phyloP scores from a whole-genome alignment of 257 asterid species.

The Craterostigma plantagineum region DNA sequence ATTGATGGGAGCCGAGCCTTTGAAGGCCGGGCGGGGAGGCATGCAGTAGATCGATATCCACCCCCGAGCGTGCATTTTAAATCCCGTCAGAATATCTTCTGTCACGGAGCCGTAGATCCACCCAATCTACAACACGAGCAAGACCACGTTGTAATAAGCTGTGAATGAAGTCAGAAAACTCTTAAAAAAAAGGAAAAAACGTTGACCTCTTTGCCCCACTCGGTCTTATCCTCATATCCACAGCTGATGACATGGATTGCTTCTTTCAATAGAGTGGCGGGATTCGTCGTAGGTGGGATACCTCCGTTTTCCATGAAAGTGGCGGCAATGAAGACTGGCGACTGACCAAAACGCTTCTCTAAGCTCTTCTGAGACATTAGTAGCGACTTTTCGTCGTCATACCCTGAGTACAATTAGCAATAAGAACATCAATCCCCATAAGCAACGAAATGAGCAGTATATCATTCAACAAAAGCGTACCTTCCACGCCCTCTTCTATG shows the following conservation, averaged over 20 bases:
- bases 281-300: constrained; percentile 68
- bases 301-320: constrained; percentile 91
- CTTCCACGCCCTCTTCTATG: constrained; percentile 30
- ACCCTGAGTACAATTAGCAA: constrained; percentile 35
- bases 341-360: constrained; percentile 92
- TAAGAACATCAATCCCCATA: background rate
- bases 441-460: background rate
- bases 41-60: constrained; percentile 41
- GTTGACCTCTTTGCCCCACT: constrained; percentile 94
- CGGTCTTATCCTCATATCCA: constrained; percentile 90
- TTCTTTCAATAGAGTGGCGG: constrained; percentile 73
- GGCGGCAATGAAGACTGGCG: constrained; percentile 87
- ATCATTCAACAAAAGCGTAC: constrained; percentile 6
- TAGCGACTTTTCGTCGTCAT: constrained; percentile 73
- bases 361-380: constrained; percentile 89
- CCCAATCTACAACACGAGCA: constrained; percentile 19
- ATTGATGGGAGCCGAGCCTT: constrained; percentile 46
- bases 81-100: constrained; percentile 41
- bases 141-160: background rate
- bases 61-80: constrained; percentile 45
- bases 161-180: background rate
- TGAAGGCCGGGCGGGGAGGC: constrained; percentile 45
- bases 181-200: background rate
- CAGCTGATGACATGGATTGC: constrained; percentile 97
- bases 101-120: constrained; percentile 44